Base-by-base conservation (phyloP, 768 basidiomycete species). In the Phanerochaete carnosa region DNA sequence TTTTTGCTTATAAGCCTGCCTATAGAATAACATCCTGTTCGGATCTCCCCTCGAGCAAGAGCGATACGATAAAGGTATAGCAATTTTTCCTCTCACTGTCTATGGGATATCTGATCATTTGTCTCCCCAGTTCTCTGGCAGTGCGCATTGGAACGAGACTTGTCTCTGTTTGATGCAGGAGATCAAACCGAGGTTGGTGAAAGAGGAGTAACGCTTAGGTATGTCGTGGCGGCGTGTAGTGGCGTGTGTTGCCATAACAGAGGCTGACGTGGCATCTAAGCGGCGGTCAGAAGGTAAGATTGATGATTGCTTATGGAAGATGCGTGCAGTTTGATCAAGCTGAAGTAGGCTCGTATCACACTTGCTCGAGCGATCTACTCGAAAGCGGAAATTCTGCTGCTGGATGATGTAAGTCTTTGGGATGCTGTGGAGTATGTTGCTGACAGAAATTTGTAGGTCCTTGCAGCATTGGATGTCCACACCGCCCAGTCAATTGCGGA, bases 351-450 rank as follows among this genome's bases (percentile, higher is more conserved):
- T 69, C 69, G 85, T 28, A 73, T 87, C 32, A 82, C 82, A 1
- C 73, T 85, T n/a, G 86, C 86, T 12, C 75, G 85, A 6, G 84
- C 85, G 0, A 74, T 87, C 1, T 88, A 88, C 69, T 83, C 82
- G 1, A 70, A 71, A 8, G 85, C 90, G 0, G 70, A 82, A 16
- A 83, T 87, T 28, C 67, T 94, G 13, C 71, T 94, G 12, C 73
- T 92, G 45, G 91, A 94, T 65, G 90, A 92, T 66, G 83, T 90
- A 45, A 60, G 69, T 30, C 15, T 35, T 55, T 3, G 28, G 13
- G 50, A 15, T 33, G 30, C 9, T 23, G 12, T 15, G 1, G 11
- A 7, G 6, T 15, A 16, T 51, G 19, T 13, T 16, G 19, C 2
- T 25, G 19, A 4, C 32, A 15, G 12, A 12, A 1, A 12, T 37